Conservation (phyloP, 2,329 filamentous ascomycete species). For the Fusarium albidum region DNA sequence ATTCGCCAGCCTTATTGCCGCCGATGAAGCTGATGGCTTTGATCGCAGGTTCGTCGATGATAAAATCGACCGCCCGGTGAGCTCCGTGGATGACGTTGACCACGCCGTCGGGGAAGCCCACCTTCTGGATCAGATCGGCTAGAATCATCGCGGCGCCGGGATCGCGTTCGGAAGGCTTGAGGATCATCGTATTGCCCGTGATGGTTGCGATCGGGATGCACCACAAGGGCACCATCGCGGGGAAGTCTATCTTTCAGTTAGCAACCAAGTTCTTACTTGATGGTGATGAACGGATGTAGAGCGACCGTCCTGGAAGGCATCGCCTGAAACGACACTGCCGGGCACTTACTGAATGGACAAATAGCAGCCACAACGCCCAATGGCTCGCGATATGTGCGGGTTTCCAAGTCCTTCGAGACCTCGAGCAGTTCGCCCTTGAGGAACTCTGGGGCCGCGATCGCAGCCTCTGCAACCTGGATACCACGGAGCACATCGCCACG, state of each 20-base stretch:
- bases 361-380: constrained; percentile 84
- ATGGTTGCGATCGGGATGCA: constrained; percentile 85
- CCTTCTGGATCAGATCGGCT: constrained; percentile 80
- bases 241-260: constrained; percentile 72
- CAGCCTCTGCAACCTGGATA: constrained; percentile 84
- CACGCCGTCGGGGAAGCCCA: constrained; percentile 82
- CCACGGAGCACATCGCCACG: constrained; percentile 83
- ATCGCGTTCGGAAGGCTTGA: constrained; percentile 88
- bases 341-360: constrained; percentile 79
- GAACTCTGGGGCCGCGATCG: constrained; percentile 81
- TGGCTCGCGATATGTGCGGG: constrained; percentile 81
- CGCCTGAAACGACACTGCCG: too few relatives aligned
- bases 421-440: constrained; percentile 85
- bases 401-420: constrained; percentile 92
- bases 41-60: constrained; percentile 84
- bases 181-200: constrained; percentile 82
- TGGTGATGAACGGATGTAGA: background rate
- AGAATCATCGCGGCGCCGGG: constrained; percentile 87
- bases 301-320: too few relatives aligned
- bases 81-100: constrained; percentile 85
- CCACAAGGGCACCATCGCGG: constrained; percentile 94
- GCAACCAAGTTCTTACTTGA: too few relatives aligned
- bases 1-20: constrained; percentile 87
- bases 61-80: constrained; percentile 84
- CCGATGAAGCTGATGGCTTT: constrained; percentile 90